Conservation (phyloP, 352 stramenopile genomes). For the Chrysophaeum taylorii region DNA sequence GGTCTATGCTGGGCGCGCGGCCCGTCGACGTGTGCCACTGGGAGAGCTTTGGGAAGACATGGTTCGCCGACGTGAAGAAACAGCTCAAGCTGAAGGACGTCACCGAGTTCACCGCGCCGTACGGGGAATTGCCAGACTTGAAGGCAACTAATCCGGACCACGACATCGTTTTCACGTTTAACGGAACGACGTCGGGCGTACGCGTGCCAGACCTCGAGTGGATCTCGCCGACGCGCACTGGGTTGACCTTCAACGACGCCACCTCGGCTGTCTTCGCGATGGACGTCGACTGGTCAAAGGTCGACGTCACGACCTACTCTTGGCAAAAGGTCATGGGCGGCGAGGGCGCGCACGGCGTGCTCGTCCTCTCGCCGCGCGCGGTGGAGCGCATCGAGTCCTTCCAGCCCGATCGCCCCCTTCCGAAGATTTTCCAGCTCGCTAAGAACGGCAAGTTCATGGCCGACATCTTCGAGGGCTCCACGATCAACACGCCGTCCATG, state of each 20-base stretch:
- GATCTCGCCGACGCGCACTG: conserved; percentile 82
- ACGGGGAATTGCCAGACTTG: conserved; percentile 89
- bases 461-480: conserved; percentile 92
- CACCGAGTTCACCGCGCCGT: conserved; percentile 81
- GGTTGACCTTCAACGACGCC: conserved; percentile 92
- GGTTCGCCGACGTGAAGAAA: conserved; percentile 83
- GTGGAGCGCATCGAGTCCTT: conserved; percentile 92
- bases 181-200: conserved; percentile 94
- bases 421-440: conserved; percentile 97
- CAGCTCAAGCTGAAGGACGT: conserved; percentile 84
- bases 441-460: conserved; percentile 87
- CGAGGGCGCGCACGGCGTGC: conserved; percentile 91
- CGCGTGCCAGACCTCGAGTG: conserved; percentile 87
- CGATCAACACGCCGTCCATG: conserved; percentile 99
- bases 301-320: conserved; percentile 97
- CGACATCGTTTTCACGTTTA: conserved; percentile 98
- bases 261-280: conserved; percentile 90
- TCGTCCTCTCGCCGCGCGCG: conserved; percentile 88
- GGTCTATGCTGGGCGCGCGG: conserved; percentile 86
- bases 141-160: conserved; percentile 80
- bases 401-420: conserved; percentile 74
- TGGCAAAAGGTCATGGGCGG: conserved; percentile 99
- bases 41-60: conserved; percentile 93
- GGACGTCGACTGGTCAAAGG: conserved; percentile 93
- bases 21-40: conserved; percentile 82